Conservation (phyloP, 805 yeast genomes). For the Yarrowia bubula region DNA sequence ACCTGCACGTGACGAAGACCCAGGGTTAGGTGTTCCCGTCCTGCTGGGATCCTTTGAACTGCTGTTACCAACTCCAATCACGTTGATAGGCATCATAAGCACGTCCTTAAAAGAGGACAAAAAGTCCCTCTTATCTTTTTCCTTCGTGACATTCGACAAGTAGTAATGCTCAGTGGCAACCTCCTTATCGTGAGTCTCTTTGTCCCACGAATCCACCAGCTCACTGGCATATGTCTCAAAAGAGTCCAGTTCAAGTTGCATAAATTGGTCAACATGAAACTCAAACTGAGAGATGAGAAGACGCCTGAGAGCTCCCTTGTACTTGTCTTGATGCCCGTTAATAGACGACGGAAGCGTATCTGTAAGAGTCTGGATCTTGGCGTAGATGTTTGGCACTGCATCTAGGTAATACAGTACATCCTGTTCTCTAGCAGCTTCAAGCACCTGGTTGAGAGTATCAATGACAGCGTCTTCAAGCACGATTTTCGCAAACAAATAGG, state of each 20-base stretch:
- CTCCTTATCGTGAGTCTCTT: slow-evolving; percentile 45
- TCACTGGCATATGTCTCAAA: slow-evolving; percentile 35
- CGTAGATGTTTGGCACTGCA: slow-evolving; percentile 43
- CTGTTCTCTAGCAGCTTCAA: slow-evolving; percentile 28
- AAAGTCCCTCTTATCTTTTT: slow-evolving; percentile 51
- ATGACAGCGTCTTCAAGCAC: slow-evolving; percentile 40
- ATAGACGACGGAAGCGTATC: slow-evolving; percentile 5
- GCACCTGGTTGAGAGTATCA: slow-evolving; percentile 33
- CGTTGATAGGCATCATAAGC: slow-evolving; percentile 40
- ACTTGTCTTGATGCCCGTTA: slow-evolving; percentile 19
- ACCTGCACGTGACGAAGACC: background rate
- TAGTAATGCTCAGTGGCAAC: slow-evolving; percentile 49
- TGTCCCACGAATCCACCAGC: slow-evolving; percentile 38
- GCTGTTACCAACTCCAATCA: slow-evolving; percentile 1
- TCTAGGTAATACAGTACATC: slow-evolving; percentile 37
- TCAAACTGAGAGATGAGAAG: slow-evolving; percentile 30
- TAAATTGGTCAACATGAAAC: slow-evolving; percentile 36
- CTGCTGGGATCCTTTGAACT: background rate
- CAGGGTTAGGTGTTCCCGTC: background rate
- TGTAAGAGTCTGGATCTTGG: slow-evolving; percentile 30
- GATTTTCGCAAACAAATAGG: slow-evolving; percentile 50
- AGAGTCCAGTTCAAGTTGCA: slow-evolving; percentile 37
- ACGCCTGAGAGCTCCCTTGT: background rate
- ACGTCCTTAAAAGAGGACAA: slow-evolving; percentile 52
- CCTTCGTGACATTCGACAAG: slow-evolving; percentile 47